These are phyloP conservation scores for Aspergillus sclerotiicarbonarius DNA, from an alignment of 495 filamentous ascomycete genomes.

Conservation along the genomic window DNA sequence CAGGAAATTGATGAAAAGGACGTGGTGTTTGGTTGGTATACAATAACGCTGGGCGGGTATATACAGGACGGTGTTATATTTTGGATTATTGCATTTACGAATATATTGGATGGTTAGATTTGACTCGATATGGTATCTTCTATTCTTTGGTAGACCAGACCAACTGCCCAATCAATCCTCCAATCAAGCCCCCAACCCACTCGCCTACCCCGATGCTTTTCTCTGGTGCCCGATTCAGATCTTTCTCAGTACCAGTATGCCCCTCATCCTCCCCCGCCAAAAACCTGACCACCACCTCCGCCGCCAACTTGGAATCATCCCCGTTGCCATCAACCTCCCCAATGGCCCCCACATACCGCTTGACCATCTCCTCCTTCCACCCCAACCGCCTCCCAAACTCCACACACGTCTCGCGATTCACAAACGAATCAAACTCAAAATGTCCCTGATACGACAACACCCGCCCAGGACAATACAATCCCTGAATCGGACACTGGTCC, in stretches of 20 bases:
- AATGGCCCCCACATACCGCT: constrained; percentile 26
- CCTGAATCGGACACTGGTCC: constrained; percentile 36
- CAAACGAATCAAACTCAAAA: constrained; percentile 43
- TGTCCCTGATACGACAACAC: constrained; percentile 43
- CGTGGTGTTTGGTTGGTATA: not conserved
- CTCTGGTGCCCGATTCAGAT: too few relatives aligned
- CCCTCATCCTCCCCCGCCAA: constrained; percentile 5
- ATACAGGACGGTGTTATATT: not conserved
- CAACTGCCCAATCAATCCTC: not conserved
- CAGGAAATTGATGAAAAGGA: not conserved
- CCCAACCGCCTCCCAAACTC: constrained; percentile 32
- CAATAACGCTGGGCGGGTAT: constrained; percentile 2
- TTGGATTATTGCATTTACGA: constrained; percentile 1
- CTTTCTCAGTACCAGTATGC: not conserved
- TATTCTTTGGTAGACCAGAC: not conserved
- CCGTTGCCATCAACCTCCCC: constrained; percentile 28
- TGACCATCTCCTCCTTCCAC: constrained; percentile 23
- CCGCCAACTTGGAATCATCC: constrained; percentile 39
- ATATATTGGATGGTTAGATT: constrained; percentile 5
- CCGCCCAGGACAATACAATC: constrained; percentile 35
- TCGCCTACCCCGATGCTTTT: not conserved
- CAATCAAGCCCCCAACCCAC: not conserved
- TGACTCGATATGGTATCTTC: not conserved
- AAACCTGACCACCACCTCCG: constrained; percentile 37
- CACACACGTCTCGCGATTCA: constrained; percentile 31